These are phyloP conservation scores for Secale cereale DNA, from an alignment of 176 grass and related monocot species.

Conservation along the genomic window DNA sequence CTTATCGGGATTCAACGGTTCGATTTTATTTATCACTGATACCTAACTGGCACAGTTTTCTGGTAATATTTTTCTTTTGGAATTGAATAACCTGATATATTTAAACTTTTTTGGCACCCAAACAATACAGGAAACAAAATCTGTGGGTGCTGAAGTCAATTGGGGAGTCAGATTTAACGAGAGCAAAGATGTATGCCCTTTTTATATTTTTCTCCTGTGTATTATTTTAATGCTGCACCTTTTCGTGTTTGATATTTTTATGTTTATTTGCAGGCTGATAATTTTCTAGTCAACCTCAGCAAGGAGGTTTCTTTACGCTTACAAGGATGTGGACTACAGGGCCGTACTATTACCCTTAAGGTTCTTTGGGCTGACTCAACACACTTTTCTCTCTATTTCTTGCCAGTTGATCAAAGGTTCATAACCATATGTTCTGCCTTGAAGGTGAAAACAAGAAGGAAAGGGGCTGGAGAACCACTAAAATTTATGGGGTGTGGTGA, in stretches of 20 bases:
- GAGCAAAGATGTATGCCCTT: slow-evolving; percentile 66
- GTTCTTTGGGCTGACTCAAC: slow-evolving; percentile 37
- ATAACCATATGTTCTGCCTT: slow-evolving; percentile 27
- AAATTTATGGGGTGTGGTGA: slow-evolving; percentile 98
- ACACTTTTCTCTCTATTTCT: slow-evolving; percentile 15
- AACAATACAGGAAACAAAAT: slow-evolving; percentile 83
- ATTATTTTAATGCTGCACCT: background rate
- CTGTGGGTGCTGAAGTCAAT: slow-evolving; percentile 92
- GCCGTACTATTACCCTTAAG: slow-evolving; percentile 89
- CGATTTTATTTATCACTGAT: background rate
- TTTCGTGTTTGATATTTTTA: slow-evolving; percentile 26
- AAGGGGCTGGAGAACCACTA: slow-evolving; percentile 83
- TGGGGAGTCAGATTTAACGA: slow-evolving; percentile 95
- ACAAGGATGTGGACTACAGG: slow-evolving; percentile 85
- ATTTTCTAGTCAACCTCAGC: slow-evolving; percentile 86
- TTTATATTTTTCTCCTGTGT: background rate
- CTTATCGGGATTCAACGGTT: background rate
- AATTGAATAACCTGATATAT: background rate
- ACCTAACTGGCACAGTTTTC: background rate
- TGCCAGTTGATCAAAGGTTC: slow-evolving; percentile 6
- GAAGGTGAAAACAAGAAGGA: slow-evolving; percentile 69
- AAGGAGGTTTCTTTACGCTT: slow-evolving; percentile 91
- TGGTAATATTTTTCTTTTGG: background rate
- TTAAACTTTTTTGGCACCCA: slow-evolving; percentile 16
- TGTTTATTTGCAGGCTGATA: slow-evolving; percentile 58